Conservation (phyloP, 2,329 filamentous ascomycete genomes). For the Aureobasidium uvarum region DNA sequence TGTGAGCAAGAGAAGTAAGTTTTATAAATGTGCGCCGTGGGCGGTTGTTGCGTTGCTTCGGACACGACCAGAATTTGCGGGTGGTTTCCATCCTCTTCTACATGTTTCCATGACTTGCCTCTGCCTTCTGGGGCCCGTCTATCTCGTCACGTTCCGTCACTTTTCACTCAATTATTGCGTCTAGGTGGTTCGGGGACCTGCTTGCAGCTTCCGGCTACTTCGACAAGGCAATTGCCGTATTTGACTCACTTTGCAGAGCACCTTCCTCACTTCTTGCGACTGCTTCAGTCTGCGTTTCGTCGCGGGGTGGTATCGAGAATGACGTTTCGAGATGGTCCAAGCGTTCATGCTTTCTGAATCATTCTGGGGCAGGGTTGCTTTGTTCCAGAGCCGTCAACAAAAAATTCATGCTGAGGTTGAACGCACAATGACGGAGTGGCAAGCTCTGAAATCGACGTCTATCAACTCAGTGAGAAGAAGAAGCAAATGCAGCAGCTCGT, state of each 20-base stretch:
- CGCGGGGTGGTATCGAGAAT: not conserved
- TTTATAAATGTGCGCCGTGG: conserved; percentile 24
- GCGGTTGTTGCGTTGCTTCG: conserved; percentile 24
- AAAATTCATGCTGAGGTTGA: conserved; percentile 8
- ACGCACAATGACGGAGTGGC: conserved; percentile 19
- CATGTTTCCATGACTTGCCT: conserved; percentile 11
- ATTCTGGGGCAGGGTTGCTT: conserved; percentile 20
- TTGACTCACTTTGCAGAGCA: not conserved
- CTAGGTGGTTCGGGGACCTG: not conserved
- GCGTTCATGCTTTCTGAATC: conserved; percentile 14
- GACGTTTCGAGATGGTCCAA: conserved; percentile 14
- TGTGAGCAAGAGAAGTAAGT: conserved; percentile 26
- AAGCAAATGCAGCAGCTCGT: not conserved
- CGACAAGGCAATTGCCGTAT: conserved; percentile 3
- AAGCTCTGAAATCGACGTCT: not conserved
- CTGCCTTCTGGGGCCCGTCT: not conserved
- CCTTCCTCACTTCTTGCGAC: conserved; percentile 3
- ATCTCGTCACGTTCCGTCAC: conserved; percentile 13
- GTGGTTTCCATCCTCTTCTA: conserved; percentile 22
- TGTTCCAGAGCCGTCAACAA: conserved; percentile 10
- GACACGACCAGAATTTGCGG: conserved; percentile 24
- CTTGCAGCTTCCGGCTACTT: not conserved
- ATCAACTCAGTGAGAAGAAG: not conserved
- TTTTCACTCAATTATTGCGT: not conserved
- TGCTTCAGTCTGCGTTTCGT: not conserved